Evolutionary conservation across 192 early-diverging fungal genomes (phyloP).

Genomic region (Allomyces javanicus): DNA sequence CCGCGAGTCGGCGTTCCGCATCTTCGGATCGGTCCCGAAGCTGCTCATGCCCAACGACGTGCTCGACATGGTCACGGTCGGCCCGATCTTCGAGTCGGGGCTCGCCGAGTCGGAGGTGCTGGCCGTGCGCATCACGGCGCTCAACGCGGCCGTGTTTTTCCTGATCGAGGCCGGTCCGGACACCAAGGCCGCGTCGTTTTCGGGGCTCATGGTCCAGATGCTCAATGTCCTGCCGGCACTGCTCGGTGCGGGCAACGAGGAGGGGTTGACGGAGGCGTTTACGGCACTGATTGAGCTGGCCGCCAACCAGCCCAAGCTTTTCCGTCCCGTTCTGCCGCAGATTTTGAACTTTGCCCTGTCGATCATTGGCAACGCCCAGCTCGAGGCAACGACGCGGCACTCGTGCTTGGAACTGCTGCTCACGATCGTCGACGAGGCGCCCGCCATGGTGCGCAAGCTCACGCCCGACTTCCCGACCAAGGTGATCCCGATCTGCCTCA

Average conservation of each 20-base stretch:
- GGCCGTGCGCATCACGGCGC: slow-evolving; percentile 50
- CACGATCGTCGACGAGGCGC: slow-evolving; percentile 71
- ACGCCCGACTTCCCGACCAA: slow-evolving; percentile 50
- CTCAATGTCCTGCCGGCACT: slow-evolving; percentile 57
- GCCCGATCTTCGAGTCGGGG: slow-evolving; percentile 44
- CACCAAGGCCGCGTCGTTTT: slow-evolving; percentile 28
- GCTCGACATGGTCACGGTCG: neutral
- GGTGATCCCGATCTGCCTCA: slow-evolving; percentile 70
- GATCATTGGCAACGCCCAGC: slow-evolving; percentile 57
- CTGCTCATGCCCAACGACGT: slow-evolving; percentile 29
- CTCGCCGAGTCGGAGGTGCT: slow-evolving; percentile 42
- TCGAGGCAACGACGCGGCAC: slow-evolving; percentile 70
- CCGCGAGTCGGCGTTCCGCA: slow-evolving; percentile 74
- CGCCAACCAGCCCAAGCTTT: slow-evolving; percentile 58
- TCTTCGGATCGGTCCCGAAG: slow-evolving; percentile 65
- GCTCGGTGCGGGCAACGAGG: slow-evolving; percentile 47
- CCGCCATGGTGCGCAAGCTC: slow-evolving; percentile 74
- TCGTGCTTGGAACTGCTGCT: slow-evolving; percentile 79
- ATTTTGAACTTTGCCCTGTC: slow-evolving; percentile 53
- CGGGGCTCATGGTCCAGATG: slow-evolving; percentile 59
- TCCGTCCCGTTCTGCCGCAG: slow-evolving; percentile 54
- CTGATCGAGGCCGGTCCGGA: slow-evolving; percentile 40
- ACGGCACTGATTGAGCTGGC: slow-evolving; percentile 71
- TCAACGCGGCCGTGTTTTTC: slow-evolving; percentile 57
- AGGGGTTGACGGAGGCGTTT: slow-evolving; percentile 46